Conservation (phyloP, 768 basidiomycete genomes). For the Phanerodontia chrysosporium region DNA sequence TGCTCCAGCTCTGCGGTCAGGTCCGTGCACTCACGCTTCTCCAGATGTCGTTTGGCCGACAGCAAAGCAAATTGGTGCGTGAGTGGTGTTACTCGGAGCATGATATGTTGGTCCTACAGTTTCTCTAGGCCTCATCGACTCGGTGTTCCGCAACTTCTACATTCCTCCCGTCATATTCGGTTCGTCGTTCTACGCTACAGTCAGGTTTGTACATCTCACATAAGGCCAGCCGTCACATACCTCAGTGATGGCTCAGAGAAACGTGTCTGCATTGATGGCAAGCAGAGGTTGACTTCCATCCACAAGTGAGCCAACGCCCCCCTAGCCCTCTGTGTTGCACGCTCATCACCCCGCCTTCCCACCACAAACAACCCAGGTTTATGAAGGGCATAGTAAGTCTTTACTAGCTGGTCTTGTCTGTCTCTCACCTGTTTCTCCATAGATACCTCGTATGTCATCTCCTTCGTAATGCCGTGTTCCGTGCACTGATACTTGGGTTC, state of each 20-base stretch:
- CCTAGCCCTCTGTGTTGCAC: too few relatives aligned
- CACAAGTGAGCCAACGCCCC: constrained; percentile 41
- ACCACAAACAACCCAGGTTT: constrained; percentile 38
- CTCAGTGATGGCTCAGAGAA: constrained; percentile 61
- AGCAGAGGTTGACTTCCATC: constrained; percentile 76
- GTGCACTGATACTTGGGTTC: constrained; percentile 1
- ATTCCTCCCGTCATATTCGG: constrained; percentile 79
- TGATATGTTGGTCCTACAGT: neutral
- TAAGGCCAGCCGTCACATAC: constrained; percentile 39
- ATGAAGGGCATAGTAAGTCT: constrained; percentile 62
- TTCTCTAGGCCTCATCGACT: constrained; percentile 58
- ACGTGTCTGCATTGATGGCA: constrained; percentile 74
- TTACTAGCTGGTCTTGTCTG: too few relatives aligned
- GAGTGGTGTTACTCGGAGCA: neutral
- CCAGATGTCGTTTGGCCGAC: constrained; percentile 80
- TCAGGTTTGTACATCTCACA: neutral
- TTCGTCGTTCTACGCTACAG: constrained; percentile 23
- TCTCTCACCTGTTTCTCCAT: constrained; percentile 1
- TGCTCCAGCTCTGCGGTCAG: neutral
- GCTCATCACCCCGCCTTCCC: neutral
- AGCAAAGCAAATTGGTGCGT: constrained; percentile 54
- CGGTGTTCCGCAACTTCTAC: constrained; percentile 74
- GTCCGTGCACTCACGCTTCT: neutral
- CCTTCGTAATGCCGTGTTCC: neutral
- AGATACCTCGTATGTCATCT: constrained; percentile 53